These are phyloP conservation scores for Marasmius tenuissimus DNA, from an alignment of 1,284 basidiomycete genomes.

Conservation along the genomic window DNA sequence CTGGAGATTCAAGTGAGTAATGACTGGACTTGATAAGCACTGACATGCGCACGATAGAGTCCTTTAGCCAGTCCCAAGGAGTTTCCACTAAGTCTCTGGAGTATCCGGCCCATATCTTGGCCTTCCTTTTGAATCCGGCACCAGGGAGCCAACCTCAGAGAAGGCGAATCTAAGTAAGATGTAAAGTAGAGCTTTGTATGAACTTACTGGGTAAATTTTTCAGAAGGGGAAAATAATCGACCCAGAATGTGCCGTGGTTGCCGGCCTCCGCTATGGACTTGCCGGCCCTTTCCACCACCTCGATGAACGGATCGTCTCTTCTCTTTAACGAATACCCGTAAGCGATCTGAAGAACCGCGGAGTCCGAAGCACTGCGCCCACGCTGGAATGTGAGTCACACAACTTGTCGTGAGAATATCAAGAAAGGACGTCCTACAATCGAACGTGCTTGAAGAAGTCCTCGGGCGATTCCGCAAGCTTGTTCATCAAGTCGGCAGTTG, in stretches of 20 bases:
- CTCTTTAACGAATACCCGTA: constrained; percentile 28
- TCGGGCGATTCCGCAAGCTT: constrained; percentile 21
- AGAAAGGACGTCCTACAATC: constrained; percentile 19
- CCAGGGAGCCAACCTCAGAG: constrained; percentile 10
- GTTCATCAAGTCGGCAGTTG: constrained; percentile 15
- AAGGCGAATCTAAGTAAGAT: constrained; percentile 9
- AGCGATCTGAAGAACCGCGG: constrained; percentile 24
- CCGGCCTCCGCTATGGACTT: neutral
- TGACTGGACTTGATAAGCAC: neutral
- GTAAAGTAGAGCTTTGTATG: constrained; percentile 1
- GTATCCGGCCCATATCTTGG: neutral
- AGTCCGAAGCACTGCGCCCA: constrained; percentile 19
- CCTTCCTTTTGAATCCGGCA: neutral
- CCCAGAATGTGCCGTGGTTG: constrained; percentile 25
- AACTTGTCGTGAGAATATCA: neutral
- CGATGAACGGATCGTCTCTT: constrained; percentile 27
- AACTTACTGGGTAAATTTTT: constrained; percentile 19
- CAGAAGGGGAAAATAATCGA: constrained; percentile 27
- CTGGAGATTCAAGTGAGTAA: neutral
- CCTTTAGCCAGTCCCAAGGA: neutral
- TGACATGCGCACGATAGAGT: neutral
- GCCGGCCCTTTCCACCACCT: constrained; percentile 18
- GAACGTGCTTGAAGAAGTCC: constrained; percentile 23
- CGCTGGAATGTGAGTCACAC: neutral
- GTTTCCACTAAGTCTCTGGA: neutral